Conservation (phyloP, 495 filamentous ascomycete species). For the Daldinia decipiens region DNA sequence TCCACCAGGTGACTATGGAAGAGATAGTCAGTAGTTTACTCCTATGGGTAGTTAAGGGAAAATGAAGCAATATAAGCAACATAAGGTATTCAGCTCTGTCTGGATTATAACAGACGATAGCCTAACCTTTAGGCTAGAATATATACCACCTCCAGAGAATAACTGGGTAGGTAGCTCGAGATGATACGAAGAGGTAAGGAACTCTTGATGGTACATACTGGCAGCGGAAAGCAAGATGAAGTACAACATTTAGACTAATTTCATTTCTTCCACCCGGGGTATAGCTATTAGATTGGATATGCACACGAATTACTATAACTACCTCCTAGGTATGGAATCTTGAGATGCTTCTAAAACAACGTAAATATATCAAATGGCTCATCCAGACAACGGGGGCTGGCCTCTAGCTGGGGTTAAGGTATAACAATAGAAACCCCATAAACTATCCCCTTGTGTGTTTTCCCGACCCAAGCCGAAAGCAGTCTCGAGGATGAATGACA, state of each 20-base stretch:
- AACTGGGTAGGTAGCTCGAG: too few species aligned
- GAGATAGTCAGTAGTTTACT: background rate
- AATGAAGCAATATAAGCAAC: too few species aligned
- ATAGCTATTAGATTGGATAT: background rate
- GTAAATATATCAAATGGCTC: background rate
- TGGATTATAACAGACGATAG: too few species aligned
- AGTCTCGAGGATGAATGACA: background rate
- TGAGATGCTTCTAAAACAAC: background rate
- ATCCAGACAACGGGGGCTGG: background rate
- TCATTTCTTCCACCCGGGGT: background rate
- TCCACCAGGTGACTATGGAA: slow-evolving; percentile 23
- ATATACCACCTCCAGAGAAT: too few species aligned
- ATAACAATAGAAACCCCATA: background rate
- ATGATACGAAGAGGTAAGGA: background rate
- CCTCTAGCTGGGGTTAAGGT: background rate
- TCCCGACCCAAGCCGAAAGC: slow-evolving; percentile 1
- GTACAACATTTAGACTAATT: slow-evolving; percentile 1
- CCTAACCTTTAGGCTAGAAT: too few species aligned
- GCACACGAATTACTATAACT: background rate
- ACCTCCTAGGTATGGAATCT: too few species aligned
- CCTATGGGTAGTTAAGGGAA: background rate
- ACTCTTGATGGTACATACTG: background rate
- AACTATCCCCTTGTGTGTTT: background rate
- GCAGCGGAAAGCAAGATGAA: background rate
- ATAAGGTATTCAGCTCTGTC: too few species aligned